Evolutionary conservation across 257 asterid species (phyloP), one percentile per base, ranked within the genome.

Genomic region (Solanum clarkiae): DNA sequence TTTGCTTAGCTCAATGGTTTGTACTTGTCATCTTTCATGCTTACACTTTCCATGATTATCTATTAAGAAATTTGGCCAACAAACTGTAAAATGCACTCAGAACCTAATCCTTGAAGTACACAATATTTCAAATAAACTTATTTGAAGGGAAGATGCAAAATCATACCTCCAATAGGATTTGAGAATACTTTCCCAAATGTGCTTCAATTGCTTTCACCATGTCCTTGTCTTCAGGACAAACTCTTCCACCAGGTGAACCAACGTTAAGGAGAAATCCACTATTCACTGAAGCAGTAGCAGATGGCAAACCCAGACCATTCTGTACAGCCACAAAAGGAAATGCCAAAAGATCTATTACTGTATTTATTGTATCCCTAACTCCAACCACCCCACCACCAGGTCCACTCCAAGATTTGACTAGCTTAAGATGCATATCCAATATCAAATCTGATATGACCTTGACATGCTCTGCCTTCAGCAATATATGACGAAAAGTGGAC

Each of bases 321-420:
- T 95, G 98, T 82, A 92, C 86, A 55, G 97, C 99, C 53, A 97
- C 98, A 83, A 97, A 94, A 84, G 99, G 98, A 89, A 97, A 97
- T 13, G 99, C 98, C 86, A 97, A 87, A 86, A 97, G 93, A 86
- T 97, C 98, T 81, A 95, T 87, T 87, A 92, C 95, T 15, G 93
- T 92, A 92, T 94, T 95, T 88, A 97, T 88, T 74, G 91, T 90
- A 72, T 92, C 97, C 86, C 94, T 92, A 83, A 93, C 90, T 16
- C 99, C 99, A 91, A 87, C 88, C 86, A 92, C 92, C 86, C 99
- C 96, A 69, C 99, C 99, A 80, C 99, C 98, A 51, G 98, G 98
- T 12, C 99, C 98, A 84, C 88, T 88, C 99, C 99, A 94, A 80
- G 90, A 88, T 86, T 80, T 86, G 51, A 97, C 90, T 84, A 92